Base-by-base conservation (phyloP, 768 basidiomycete species). In the Boletus fagicola region DNA sequence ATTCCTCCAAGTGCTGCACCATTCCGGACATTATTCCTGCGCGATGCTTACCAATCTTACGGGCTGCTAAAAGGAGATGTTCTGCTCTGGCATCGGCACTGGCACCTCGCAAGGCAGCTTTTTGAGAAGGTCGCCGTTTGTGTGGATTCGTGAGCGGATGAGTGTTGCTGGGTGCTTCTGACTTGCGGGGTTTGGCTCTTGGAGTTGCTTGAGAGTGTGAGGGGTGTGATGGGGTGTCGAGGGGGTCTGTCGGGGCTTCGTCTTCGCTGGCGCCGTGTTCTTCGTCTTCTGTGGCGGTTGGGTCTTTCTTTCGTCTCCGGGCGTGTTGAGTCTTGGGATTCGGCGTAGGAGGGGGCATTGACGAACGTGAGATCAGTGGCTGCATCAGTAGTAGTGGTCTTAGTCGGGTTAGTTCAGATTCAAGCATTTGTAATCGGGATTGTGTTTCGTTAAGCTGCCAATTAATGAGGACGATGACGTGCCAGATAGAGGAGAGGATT, bases 341-440 rank as follows among this genome's bases (percentile, higher is more conserved):
- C 2, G 65, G 60, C 1, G 64, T 73, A 5, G 63, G 65, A 57
- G 62, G 60, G 39, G 53, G 51, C 20, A 64, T 39, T 1, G 62
- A 57, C 26, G 64, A 44, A 58, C 51, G 58, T 40, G 72, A 59
- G 40, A 74, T 62, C 22, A 72, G 75, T 20, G 86, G 82, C 48
- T 86, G 83, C 79, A 89, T 83, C 15, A 89, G 73, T 45, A 92
- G 77, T 36, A 90, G 70, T 0, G 90, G 90, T 47, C 83, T 83
- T 33, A 92, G 78, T 59, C 83, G 82, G 3, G 75, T 69, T 9
- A 91, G 75, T 66, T 92, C 89, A 12, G 77, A 65, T 72, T 91
- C 89, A 0, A 92, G 77, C 2, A 75, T 60, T 26, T 77, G 70
- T 12, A 86, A 70, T 39, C 86, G 81, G 6, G 67, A 63, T 60